phyloP scores from a whole-genome alignment of 352 stramenopile species.

The Pythium scleroteichum region DNA sequence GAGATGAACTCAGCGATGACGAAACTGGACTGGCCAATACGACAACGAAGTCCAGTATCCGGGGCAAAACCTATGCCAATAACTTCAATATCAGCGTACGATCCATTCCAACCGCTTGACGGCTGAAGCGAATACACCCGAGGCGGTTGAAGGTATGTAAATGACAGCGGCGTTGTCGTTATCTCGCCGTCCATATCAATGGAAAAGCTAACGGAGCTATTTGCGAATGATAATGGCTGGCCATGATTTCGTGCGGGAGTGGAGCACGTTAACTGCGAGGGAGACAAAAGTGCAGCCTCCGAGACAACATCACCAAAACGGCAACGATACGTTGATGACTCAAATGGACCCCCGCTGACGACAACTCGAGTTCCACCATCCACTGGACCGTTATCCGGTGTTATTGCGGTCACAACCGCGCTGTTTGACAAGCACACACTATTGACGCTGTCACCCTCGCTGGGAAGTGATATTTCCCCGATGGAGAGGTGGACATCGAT shows the following conservation, averaged over 20 bases:
- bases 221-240: too few relatives aligned
- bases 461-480: too few relatives aligned
- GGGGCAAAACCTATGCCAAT: constrained; percentile 38
- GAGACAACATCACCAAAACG: constrained; percentile 10
- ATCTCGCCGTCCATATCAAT: background rate
- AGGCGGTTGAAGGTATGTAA: background rate
- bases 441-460: too few relatives aligned
- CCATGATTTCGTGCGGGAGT: background rate
- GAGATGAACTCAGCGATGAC: constrained; percentile 41
- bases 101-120: constrained; percentile 30
- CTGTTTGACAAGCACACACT: constrained; percentile 1
- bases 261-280: constrained; percentile 13
- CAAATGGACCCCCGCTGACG: constrained; percentile 19
- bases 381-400: constrained; percentile 7
- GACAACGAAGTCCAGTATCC: constrained; percentile 37
- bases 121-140: constrained; percentile 18
- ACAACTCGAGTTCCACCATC: constrained; percentile 16
- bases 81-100: constrained; percentile 33
- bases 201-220: background rate
- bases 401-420: background rate
- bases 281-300: background rate
- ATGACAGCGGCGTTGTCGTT: background rate
- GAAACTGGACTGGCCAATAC: constrained; percentile 39
- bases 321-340: constrained; percentile 12
- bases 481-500: too few relatives aligned